Evolutionary conservation across 2,329 filamentous ascomycete genomes (phyloP).

Genomic region (Sodiomyces alkalinus): DNA sequence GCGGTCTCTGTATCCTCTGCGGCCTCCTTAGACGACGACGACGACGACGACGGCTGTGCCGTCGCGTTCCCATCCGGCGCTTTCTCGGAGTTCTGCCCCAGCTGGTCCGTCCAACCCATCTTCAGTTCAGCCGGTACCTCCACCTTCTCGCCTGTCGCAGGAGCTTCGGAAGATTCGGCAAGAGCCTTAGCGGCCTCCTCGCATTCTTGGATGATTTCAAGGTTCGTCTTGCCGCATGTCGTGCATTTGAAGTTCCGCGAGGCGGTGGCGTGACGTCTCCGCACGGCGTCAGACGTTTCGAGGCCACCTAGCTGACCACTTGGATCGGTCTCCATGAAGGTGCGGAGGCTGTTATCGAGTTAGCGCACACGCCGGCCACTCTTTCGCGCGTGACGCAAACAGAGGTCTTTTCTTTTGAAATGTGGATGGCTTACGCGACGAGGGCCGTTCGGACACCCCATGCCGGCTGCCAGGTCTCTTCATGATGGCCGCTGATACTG

Average conservation of each 20-base stretch:
- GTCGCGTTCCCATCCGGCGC: not conserved
- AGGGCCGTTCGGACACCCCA: constrained; percentile 92
- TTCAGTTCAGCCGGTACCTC: constrained; percentile 39
- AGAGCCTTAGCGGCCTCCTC: constrained; percentile 37
- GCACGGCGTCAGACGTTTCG: constrained; percentile 54
- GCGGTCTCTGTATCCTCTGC: constrained; percentile 26
- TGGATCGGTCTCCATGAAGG: constrained; percentile 86
- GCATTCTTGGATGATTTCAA: constrained; percentile 57
- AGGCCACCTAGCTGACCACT: constrained; percentile 82
- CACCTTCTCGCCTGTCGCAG: constrained; percentile 30
- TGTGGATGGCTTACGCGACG: constrained; percentile 30
- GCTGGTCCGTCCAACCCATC: constrained; percentile 60
- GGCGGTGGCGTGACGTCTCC: constrained; percentile 53
- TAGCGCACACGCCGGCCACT: no score
- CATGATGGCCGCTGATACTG: constrained; percentile 85
- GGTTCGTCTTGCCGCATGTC: constrained; percentile 55
- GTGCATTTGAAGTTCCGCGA: constrained; percentile 53
- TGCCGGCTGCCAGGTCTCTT: constrained; percentile 96
- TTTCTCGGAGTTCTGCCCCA: constrained; percentile 25
- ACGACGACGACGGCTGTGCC: no score
- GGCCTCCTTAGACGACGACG: no score
- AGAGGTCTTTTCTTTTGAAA: not conserved
- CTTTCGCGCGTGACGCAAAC: not conserved
- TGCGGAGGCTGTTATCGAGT: constrained; percentile 39
- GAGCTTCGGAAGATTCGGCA: constrained; percentile 10